Base-by-base conservation (phyloP, 1,139 yeast species). In the Wickerhamomyces sp. region DNA sequence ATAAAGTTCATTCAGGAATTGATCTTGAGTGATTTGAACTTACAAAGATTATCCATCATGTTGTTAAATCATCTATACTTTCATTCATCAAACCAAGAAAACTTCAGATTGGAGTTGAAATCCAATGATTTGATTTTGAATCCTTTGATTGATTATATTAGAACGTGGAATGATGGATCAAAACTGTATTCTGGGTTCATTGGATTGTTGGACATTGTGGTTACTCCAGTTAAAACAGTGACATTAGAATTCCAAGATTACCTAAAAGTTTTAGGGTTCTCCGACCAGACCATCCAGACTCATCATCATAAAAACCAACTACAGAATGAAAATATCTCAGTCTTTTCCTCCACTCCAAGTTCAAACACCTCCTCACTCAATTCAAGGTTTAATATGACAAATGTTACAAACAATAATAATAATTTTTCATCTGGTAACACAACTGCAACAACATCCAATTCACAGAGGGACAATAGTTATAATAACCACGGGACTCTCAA, bases 91-190 rank as follows among this genome's bases (percentile, higher is more conserved):
- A 29, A 37, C 23, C 26, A 37, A 6, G 44, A 42, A 14, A 18
- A 18, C 23, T 39, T 51, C 48, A 42, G 58, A 53, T 7, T 42
- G 43, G 32, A 54, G 47, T 27, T 45, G 53, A 42, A 54, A 4
- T 53, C 60, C 15, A 63, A 59, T 40, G 55, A 58, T 30, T 36
- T 61, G 18, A 51, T 65, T 14, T 41, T 45, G 42, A 46, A 57
- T 35, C 45, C 63, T 35, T 42, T 71, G 50, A 50, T 51, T 42
- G 44, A 57, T 43, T 56, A 61, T 54, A 47, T 68, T 53, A 42
- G 45, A 7, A 33, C 48, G 27, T 66, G 69, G 71, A 63, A 65
- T 48, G 68, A 65, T 53, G 69, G 68, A 8, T 43, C 62, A 13
- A 33, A 38, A 5, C 11, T 27, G 1, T 51, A 47, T 30, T 27